Evolutionary conservation across 2,329 filamentous ascomycete species (phyloP).

Genomic region (Phaeosphaeriaceae sp.): DNA sequence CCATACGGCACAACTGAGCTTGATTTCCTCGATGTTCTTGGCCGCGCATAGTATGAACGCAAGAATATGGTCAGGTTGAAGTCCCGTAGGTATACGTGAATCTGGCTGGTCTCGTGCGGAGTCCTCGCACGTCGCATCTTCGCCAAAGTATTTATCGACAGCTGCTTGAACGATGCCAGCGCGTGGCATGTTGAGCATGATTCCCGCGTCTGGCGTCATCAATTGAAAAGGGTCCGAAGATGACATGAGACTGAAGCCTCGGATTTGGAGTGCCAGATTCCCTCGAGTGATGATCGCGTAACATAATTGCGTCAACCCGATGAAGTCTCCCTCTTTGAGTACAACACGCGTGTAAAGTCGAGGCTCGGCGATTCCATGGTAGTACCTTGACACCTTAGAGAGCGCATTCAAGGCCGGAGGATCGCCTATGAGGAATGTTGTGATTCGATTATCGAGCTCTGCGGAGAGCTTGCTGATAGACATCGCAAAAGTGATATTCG

Average conservation of each 20-base stretch:
- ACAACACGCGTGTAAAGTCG: background rate
- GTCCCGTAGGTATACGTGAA: no score
- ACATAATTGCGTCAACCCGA: background rate
- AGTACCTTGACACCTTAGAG: background rate
- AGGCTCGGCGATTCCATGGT: background rate
- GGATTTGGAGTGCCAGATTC: background rate
- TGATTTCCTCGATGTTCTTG: background rate
- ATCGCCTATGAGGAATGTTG: background rate
- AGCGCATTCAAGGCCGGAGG: background rate
- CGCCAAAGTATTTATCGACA: no score
- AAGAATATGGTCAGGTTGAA: background rate
- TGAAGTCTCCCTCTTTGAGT: background rate
- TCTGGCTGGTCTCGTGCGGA: no score
- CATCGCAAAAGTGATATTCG: background rate
- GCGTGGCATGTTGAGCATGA: background rate
- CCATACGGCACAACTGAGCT: background rate
- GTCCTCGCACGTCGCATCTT: no score
- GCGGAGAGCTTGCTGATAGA: background rate
- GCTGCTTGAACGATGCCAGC: no score
- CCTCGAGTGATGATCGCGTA: background rate
- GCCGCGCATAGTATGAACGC: slow-evolving; percentile 1
- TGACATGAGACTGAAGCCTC: background rate
- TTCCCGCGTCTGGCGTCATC: background rate
- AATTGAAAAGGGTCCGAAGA: background rate
- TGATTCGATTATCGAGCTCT: background rate